Evolutionary conservation across 257 asterid species (phyloP), one percentile per base, ranked within the genome.

Genomic region (Nyctanthes arbortristis): DNA sequence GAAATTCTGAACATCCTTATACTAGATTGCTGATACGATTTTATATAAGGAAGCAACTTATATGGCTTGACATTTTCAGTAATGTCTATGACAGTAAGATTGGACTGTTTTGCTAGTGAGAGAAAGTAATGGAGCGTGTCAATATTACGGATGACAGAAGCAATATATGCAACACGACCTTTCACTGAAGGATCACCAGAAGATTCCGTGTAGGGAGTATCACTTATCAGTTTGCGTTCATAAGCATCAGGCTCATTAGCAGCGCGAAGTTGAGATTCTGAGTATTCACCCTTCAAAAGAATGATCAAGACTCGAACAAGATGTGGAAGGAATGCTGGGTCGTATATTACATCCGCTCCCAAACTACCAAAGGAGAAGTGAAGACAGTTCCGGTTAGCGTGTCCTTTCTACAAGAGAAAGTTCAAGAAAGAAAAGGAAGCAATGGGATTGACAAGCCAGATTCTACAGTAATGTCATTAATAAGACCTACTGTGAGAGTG

Each of bases 271-370:
- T 40, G 33, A 22, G 73, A 31, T 8, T 47, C 28, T 20, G 78
- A 37, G 12, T 33, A 30, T 64, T 59, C 39, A 30, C 52, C 75
- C 43, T 78, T 89, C 77, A 89, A 65, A 66, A 93, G 94, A 78
- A 79, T 35, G 3, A 80, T 70, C 24, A 93, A 75, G 35, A 93
- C 82, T 34, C 88, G 87, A 30, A 91, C 86, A 16, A 93, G 99
- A 73, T 91, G 91, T 7, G 99, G 94, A 55, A 91, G 91, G 82
- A 84, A 93, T 5, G 79, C 52, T 3, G 96, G 97, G 76, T 91
- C 77, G 31, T 93, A 93, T 66, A 93, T 86, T 63, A 91, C 81
- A 80, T 93, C 99, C 66, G 99, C 97, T 18, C 96, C 99, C 75
- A 93, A 81, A 79, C 99, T 93, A 88, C 22, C 58, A 70, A 73